These are phyloP conservation scores for Pythium phragmitis DNA, from an alignment of 352 stramenopile species.

Conservation along the genomic window DNA sequence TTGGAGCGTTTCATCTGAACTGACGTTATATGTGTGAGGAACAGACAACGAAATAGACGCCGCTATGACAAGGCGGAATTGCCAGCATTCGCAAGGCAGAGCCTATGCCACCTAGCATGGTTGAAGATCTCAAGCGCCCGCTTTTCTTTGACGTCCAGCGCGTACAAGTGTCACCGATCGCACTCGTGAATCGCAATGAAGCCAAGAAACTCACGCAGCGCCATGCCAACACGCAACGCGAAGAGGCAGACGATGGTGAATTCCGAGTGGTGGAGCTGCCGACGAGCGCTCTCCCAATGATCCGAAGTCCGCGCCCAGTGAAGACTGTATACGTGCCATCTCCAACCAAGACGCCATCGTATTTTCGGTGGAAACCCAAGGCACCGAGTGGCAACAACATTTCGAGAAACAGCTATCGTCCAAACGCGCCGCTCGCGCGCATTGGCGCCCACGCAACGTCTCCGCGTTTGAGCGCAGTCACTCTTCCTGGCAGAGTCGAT, in stretches of 20 bases:
- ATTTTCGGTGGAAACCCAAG: conserved; percentile 63
- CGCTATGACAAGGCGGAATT: background rate
- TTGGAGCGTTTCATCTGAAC: conserved; percentile 12
- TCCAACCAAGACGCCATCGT: conserved; percentile 52
- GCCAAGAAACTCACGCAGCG: conserved; percentile 39
- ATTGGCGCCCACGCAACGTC: conserved; percentile 4
- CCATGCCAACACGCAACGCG: conserved; percentile 10
- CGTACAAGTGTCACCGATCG: conserved; percentile 38
- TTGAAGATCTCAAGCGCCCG: conserved; percentile 53
- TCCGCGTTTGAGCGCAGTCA: conserved; percentile 6
- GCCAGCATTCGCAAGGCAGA: background rate
- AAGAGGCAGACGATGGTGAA: conserved; percentile 17
- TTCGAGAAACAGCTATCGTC: background rate
- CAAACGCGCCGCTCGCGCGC: background rate
- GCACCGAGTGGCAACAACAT: background rate
- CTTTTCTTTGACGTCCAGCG: conserved; percentile 54
- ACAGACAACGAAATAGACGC: conserved; percentile 9
- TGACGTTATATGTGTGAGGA: conserved; percentile 3
- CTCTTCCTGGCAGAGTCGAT: conserved; percentile 1
- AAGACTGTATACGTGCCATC: conserved; percentile 39
- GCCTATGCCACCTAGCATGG: conserved; percentile 28
- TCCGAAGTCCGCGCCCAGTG: conserved; percentile 41
- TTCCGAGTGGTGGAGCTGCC: conserved; percentile 21
- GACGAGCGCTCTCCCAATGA: conserved; percentile 48
- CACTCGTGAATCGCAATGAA: conserved; percentile 51